A percentile compares a stretch with the other conserved stretches of the same genome.
Evolutionary conservation across 192 early-diverging fungal genomes (phyloP).

Genomic region (Backusella parvicylindrica): DNA sequence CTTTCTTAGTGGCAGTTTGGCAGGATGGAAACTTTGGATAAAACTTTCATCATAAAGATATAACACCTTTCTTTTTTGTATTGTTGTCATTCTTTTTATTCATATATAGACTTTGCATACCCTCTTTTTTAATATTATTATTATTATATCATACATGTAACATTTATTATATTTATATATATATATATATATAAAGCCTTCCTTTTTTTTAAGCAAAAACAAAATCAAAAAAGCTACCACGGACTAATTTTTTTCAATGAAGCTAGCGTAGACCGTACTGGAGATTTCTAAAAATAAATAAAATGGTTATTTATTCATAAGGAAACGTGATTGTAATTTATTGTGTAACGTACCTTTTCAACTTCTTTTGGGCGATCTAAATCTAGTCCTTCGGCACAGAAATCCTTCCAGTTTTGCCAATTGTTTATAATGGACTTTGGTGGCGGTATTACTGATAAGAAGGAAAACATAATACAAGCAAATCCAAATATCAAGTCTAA

Average conservation of each 20-base stretch:
- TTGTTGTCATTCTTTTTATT: neutral
- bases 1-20: constrained; percentile 43
- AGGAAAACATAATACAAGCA: constrained; percentile 47
- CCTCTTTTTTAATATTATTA: neutral
- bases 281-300: constrained; percentile 2
- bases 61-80: neutral
- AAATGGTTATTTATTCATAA: neutral
- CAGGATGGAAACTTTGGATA: constrained; percentile 46
- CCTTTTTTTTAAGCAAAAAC: neutral
- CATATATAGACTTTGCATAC: neutral
- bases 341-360: constrained; percentile 1
- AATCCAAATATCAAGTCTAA: constrained; percentile 47
- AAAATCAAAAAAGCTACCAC: no score
- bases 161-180: neutral
- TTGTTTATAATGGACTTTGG: constrained; percentile 20
- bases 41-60: constrained; percentile 18
- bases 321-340: neutral
- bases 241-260: neutral
- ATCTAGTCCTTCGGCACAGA: constrained; percentile 30
- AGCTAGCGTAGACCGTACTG: neutral
- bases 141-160: neutral
- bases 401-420: constrained; percentile 35
- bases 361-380: constrained; percentile 5
- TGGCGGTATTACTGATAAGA: constrained; percentile 1
- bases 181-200: neutral